phyloP scores from a whole-genome alignment of 805 yeast species.

The Yueomyces sinensis region DNA sequence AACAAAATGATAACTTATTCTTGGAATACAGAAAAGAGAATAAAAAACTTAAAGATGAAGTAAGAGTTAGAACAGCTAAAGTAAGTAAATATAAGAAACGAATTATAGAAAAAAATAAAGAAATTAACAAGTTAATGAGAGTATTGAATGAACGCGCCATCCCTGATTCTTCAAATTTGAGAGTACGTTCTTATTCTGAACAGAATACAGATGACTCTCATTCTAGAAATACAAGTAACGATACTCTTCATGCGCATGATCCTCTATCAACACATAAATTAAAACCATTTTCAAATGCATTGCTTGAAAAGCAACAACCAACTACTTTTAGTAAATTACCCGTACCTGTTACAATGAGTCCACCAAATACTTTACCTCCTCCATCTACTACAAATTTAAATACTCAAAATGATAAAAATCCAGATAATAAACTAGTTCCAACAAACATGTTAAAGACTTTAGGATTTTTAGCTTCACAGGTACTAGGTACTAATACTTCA shows the following conservation, averaged over 20 bases:
- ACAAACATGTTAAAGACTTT: conserved; percentile 32
- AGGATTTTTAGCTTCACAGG: conserved; percentile 44
- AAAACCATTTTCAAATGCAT: not conserved
- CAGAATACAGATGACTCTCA: not conserved
- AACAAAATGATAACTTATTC: conserved; percentile 22
- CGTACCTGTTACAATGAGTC: not conserved
- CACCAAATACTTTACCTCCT: not conserved
- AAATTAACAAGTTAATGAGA: conserved; percentile 28
- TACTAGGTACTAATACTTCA: conserved; percentile 19
- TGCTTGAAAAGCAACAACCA: not conserved
- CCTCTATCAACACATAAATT: not conserved
- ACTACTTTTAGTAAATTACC: not conserved
- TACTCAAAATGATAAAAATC: not conserved
- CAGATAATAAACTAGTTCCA: not conserved
- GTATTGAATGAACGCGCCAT: conserved; percentile 17
- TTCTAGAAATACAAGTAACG: not conserved
- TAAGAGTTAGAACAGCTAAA: conserved; percentile 29
- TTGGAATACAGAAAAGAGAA: conserved; percentile 22
- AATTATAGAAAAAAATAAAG: conserved; percentile 31
- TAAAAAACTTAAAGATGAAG: conserved; percentile 25
- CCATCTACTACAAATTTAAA: no score
- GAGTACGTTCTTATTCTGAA: not conserved
- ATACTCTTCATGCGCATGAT: not conserved
- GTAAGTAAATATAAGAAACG: conserved; percentile 33
- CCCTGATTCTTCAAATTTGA: conserved; percentile 1